Conservation (phyloP, 2,329 filamentous ascomycete species). For the Hypoxylon sp. region DNA sequence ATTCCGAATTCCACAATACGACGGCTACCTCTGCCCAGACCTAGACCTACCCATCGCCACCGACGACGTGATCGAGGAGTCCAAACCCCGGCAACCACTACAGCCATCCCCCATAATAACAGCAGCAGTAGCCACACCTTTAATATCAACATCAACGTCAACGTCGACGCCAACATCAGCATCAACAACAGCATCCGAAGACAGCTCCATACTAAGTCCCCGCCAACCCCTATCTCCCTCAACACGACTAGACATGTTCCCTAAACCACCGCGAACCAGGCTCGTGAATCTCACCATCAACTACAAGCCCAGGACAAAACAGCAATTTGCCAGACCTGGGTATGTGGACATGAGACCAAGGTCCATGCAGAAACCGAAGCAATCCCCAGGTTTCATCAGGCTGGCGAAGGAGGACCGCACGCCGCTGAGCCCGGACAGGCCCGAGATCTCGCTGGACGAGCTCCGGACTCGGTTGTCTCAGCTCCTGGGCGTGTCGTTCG, state of each 20-base stretch:
- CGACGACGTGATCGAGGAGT: conserved; percentile 40
- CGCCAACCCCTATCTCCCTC: not conserved
- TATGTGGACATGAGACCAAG: too few relatives aligned
- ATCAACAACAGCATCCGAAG: not conserved
- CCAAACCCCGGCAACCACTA: conserved; percentile 21
- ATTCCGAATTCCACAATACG: conserved; percentile 46
- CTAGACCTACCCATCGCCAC: conserved; percentile 40
- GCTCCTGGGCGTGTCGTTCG: conserved; percentile 44
- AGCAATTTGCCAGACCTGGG: too few relatives aligned
- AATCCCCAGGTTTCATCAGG: conserved; percentile 4
- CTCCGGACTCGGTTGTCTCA: conserved; percentile 44
- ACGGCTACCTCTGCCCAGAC: conserved; percentile 42
- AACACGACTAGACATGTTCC: conserved; percentile 22
- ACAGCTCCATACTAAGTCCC: not conserved
- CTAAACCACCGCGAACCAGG: conserved; percentile 20
- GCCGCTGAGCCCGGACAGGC: conserved; percentile 21
- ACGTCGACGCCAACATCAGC: not conserved
- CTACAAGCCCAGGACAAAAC: not conserved
- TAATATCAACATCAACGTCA: conserved; percentile 1
- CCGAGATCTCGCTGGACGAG: conserved; percentile 46
- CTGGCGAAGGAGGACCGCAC: conserved; percentile 7
- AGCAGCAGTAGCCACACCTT: not conserved
- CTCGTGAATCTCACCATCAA: not conserved
- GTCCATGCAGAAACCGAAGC: not conserved
- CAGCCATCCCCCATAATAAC: conserved; percentile 9